phyloP scores from a whole-genome alignment of 805 yeast genomes.

The Priceomyces melissophilus region DNA sequence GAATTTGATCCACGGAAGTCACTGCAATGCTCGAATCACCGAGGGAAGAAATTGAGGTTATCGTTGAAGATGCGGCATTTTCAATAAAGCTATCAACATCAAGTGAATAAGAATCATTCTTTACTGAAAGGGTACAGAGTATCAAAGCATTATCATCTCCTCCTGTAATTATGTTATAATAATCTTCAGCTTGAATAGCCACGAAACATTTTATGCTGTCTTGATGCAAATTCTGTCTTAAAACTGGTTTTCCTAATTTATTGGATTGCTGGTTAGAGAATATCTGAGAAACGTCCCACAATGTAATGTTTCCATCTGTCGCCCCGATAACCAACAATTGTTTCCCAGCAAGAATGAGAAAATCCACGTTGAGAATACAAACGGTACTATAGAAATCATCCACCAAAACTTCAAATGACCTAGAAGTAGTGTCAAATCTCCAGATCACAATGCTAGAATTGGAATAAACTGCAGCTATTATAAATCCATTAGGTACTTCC shows the following conservation, averaged over 20 bases:
- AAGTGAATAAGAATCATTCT: conserved; percentile 16
- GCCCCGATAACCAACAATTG: conserved; percentile 55
- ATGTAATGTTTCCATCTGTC: conserved; percentile 76
- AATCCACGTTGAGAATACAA: conserved; percentile 65
- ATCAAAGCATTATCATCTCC: conserved; percentile 87
- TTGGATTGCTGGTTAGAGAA: conserved; percentile 13
- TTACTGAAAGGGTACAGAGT: conserved; percentile 17
- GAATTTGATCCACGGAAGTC: conserved; percentile 80
- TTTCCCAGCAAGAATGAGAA: conserved; percentile 29
- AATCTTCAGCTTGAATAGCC: conserved; percentile 10
- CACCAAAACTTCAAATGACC: conserved; percentile 41
- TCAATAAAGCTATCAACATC: conserved; percentile 31
- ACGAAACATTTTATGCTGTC: conserved; percentile 75
- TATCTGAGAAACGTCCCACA: conserved; percentile 49
- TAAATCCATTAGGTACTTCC: conserved; percentile 41
- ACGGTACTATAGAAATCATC: conserved; percentile 63
- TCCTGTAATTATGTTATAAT: conserved; percentile 57
- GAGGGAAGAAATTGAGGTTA: conserved; percentile 56
- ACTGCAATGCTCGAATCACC: conserved; percentile 41
- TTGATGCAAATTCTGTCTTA: conserved; percentile 66
- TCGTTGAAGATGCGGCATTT: conserved; percentile 81
- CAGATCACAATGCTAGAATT: conserved; percentile 75
- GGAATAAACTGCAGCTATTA: conserved; percentile 74
- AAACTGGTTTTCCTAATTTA: conserved; percentile 24
- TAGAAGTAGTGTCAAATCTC: conserved; percentile 40